Conservation (phyloP, 1,284 basidiomycete species). For the Ganoderma leucocontextum region DNA sequence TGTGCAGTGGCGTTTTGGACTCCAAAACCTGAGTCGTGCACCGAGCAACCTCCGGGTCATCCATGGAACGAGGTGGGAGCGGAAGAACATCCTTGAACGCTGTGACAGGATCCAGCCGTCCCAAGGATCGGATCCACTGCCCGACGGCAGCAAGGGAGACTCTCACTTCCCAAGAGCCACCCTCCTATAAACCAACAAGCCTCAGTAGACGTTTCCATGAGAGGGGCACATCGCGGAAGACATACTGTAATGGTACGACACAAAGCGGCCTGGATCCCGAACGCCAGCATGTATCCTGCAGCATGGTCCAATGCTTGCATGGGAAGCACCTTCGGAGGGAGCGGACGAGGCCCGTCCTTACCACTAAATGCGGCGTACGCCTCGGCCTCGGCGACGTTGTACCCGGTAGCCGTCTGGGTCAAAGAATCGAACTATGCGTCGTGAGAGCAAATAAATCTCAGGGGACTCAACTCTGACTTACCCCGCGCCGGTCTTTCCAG, state of each 20-base stretch:
- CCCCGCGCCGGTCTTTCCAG: conserved; percentile 64
- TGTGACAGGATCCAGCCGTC: conserved; percentile 49
- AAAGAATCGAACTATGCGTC: conserved; percentile 69
- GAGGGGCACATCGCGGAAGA: conserved; percentile 14
- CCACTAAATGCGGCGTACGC: conserved; percentile 49
- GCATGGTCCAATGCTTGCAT: conserved; percentile 73
- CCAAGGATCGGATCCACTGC: conserved; percentile 64
- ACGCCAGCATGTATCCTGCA: conserved; percentile 67
- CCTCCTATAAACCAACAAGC: conserved; percentile 50
- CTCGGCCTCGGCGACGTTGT: conserved; percentile 65
- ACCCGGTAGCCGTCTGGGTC: conserved; percentile 71
- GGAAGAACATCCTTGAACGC: conserved; percentile 51
- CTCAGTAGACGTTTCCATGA: not conserved
- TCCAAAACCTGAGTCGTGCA: conserved; percentile 43
- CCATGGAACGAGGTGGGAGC: conserved; percentile 45
- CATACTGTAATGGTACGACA: conserved; percentile 60
- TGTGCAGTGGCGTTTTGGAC: conserved; percentile 24
- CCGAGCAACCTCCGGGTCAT: conserved; percentile 47
- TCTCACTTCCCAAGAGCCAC: conserved; percentile 68
- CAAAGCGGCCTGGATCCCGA: conserved; percentile 65
- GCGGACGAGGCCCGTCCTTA: conserved; percentile 15
- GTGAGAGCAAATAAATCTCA: not conserved
- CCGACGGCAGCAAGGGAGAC: conserved; percentile 66
- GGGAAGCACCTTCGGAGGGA: conserved; percentile 58
- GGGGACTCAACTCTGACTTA: conserved; percentile 37